These are phyloP conservation scores for Ophiostoma australiae DNA, from an alignment of 2,329 filamentous ascomycete species.

Conservation along the genomic window DNA sequence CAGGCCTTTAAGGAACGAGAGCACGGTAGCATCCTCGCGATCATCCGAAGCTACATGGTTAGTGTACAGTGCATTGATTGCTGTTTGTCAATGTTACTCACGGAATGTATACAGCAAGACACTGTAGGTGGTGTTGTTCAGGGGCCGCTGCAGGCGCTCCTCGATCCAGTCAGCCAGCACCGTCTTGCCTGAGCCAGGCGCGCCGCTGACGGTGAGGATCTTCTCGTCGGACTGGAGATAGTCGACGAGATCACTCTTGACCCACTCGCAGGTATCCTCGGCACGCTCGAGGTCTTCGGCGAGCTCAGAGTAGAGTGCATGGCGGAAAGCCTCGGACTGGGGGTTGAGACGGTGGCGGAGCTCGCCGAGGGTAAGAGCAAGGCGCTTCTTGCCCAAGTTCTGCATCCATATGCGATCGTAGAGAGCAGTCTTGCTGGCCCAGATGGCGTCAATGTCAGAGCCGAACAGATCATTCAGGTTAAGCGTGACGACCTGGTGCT, in stretches of 20 bases:
- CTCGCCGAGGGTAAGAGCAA: conserved; percentile 31
- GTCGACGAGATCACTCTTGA: conserved; percentile 35
- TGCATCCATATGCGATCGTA: conserved; percentile 37
- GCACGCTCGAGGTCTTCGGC: conserved; percentile 37
- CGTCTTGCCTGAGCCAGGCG: conserved; percentile 80
- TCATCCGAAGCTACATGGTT: conserved; percentile 30
- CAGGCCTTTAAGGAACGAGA: conserved; percentile 37
- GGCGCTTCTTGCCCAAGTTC: conserved; percentile 32
- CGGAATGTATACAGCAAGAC: conserved; percentile 38
- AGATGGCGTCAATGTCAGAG: conserved; percentile 35
- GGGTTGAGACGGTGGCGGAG: conserved; percentile 35
- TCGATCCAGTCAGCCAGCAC: conserved; percentile 60
- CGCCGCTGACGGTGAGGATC: conserved; percentile 50
- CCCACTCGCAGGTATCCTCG: conserved; percentile 41
- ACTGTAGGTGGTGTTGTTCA: conserved; percentile 35
- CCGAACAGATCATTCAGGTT: conserved; percentile 39
- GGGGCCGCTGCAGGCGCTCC: conserved; percentile 38
- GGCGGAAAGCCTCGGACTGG: conserved; percentile 27
- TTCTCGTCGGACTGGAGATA: conserved; percentile 37
- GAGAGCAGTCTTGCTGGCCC: conserved; percentile 34
- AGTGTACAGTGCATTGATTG: background rate
- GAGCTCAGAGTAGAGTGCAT: conserved; percentile 37
- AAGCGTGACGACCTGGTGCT: conserved; percentile 31
- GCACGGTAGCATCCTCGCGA: conserved; percentile 32
- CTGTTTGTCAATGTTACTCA: conserved; percentile 30